phyloP scores from a whole-genome alignment of 192 early-diverging fungal species.

The Coemansia sp. region DNA sequence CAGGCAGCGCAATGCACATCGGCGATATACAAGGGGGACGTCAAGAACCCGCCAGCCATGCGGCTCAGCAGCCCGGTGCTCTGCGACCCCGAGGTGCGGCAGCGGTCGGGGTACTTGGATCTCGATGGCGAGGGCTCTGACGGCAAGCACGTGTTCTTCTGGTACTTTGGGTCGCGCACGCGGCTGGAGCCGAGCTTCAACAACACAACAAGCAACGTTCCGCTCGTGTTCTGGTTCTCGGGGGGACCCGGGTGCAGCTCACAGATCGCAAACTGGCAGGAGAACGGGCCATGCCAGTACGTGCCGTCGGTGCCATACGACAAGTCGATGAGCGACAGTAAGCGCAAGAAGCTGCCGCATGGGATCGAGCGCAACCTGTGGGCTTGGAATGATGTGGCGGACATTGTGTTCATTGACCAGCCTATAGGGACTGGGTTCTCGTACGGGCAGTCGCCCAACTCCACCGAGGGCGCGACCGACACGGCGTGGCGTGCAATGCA shows the following conservation, averaged over 20 bases:
- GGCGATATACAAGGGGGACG: neutral
- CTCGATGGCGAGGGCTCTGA: conserved; percentile 51
- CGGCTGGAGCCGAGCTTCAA: conserved; percentile 25
- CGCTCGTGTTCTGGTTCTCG: conserved; percentile 75
- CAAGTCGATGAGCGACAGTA: conserved; percentile 26
- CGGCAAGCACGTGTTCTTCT: conserved; percentile 61
- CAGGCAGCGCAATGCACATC: conserved; percentile 22
- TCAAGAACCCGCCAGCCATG: conserved; percentile 53
- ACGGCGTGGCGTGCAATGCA: conserved; percentile 56
- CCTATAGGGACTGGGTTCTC: conserved; percentile 76
- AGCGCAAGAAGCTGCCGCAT: conserved; percentile 51
- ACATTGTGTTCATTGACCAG: conserved; percentile 58
- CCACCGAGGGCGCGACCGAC: conserved; percentile 53
- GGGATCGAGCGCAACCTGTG: conserved; percentile 52
- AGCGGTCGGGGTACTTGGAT: conserved; percentile 80
- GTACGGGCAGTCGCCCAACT: conserved; percentile 56
- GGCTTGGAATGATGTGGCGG: conserved; percentile 76
- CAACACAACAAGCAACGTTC: conserved; percentile 56
- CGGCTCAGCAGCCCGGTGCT: conserved; percentile 70
- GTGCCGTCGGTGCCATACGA: conserved; percentile 17
- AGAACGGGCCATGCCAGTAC: conserved; percentile 72
- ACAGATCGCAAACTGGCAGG: conserved; percentile 73
- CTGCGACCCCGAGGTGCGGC: conserved; percentile 88
- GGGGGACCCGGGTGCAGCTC: conserved; percentile 80
- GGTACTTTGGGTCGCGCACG: conserved; percentile 72